Evolutionary conservation across 805 yeast genomes (phyloP).

Genomic region (Candida corydali): DNA sequence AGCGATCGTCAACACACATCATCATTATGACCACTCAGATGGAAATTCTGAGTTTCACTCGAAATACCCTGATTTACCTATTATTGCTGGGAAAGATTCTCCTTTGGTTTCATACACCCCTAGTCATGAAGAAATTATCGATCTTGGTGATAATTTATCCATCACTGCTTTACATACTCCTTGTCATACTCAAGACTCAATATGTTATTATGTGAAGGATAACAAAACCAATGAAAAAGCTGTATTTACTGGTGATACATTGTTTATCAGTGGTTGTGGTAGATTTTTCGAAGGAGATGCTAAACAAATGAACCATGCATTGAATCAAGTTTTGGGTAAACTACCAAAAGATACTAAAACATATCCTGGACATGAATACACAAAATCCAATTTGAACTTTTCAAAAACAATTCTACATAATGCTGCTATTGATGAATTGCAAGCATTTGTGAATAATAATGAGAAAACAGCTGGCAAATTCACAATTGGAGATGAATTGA

Average conservation of each 20-base stretch:
- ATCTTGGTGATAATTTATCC: constrained; percentile 59
- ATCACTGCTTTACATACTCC: constrained; percentile 91
- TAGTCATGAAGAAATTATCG: constrained; percentile 53
- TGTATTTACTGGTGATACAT: constrained; percentile 93
- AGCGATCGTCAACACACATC: constrained; percentile 92
- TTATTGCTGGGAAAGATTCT: constrained; percentile 82
- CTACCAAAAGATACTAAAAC: constrained; percentile 71
- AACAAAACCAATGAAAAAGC: constrained; percentile 57
- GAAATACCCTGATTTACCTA: constrained; percentile 45
- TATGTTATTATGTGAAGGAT: constrained; percentile 79
- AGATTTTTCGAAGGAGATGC: constrained; percentile 93
- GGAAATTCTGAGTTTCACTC: constrained; percentile 59
- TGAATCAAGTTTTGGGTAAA: constrained; percentile 53
- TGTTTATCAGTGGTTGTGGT: constrained; percentile 94
- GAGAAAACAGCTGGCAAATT: constrained; percentile 83
- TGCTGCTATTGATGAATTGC: constrained; percentile 53
- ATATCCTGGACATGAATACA: constrained; percentile 96
- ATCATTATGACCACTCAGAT: constrained; percentile 92
- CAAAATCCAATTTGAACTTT: constrained; percentile 74
- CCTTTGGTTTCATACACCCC: constrained; percentile 73
- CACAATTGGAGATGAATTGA: constrained; percentile 78
- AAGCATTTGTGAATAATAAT: constrained; percentile 44
- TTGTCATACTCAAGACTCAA: constrained; percentile 95
- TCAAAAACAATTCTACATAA: constrained; percentile 59
- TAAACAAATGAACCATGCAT: constrained; percentile 69